Conservation (phyloP, 2,329 filamentous ascomycete genomes). For the Metarhizium guizhouense region DNA sequence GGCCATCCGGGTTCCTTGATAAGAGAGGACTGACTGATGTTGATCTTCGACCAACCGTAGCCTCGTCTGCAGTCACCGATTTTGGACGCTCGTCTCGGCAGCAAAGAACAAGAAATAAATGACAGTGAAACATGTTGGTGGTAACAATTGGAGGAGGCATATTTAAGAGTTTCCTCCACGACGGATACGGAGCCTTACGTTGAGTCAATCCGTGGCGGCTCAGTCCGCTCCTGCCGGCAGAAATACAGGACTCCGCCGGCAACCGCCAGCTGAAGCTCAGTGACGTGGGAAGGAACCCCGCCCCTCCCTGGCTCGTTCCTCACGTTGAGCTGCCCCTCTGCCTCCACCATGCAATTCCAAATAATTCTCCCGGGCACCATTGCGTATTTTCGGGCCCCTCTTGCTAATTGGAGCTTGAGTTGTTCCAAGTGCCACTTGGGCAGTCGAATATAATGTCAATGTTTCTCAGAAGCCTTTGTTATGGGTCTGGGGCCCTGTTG, state of each 20-base stretch:
- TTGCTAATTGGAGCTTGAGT: background rate
- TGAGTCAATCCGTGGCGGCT: background rate
- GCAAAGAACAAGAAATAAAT: too few relatives aligned
- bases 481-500: background rate
- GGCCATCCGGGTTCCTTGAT: background rate
- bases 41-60: too few relatives aligned
- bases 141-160: too few relatives aligned
- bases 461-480: background rate
- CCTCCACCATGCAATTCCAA: conserved; percentile 2
- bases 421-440: background rate
- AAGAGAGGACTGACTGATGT: too few relatives aligned
- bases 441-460: background rate
- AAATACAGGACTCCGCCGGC: background rate
- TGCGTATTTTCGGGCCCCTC: background rate
- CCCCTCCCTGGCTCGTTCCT: background rate
- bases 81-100: too few relatives aligned
- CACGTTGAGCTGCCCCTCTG: background rate
- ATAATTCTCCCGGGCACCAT: background rate
- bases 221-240: background rate
- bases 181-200: too few relatives aligned
- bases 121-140: too few relatives aligned
- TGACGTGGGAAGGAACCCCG: background rate
- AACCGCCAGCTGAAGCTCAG: background rate
- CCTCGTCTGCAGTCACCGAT: too few relatives aligned
- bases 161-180: too few relatives aligned